phyloP scores from a whole-genome alignment of 495 filamentous ascomycete species.

The Xylaria grammica region DNA sequence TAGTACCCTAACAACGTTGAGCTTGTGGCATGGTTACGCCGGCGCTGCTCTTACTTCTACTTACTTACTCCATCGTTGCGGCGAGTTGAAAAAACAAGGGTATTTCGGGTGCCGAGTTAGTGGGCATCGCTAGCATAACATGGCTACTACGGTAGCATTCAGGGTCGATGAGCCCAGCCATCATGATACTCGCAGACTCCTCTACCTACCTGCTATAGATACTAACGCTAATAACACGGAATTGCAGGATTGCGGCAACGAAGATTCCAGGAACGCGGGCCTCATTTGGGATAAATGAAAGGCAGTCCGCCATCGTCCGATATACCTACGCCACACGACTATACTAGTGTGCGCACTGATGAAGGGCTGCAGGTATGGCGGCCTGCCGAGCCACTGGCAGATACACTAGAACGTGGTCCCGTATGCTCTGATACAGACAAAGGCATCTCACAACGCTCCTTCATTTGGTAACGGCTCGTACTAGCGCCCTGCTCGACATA shows the following conservation, averaged over 20 bases:
- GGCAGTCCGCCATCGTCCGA: neutral
- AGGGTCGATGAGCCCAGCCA: neutral
- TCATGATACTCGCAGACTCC: neutral
- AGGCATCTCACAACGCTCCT: too few relatives aligned
- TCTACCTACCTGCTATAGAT: neutral
- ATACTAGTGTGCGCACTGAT: conserved; percentile 5
- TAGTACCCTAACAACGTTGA: neutral
- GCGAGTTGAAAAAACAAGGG: neutral
- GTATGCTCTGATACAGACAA: too few relatives aligned
- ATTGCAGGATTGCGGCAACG: neutral
- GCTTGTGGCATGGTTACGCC: neutral
- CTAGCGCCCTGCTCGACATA: neutral
- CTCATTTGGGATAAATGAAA: neutral
- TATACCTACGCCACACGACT: neutral
- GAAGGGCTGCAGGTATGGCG: conserved; percentile 2
- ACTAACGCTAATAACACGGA: neutral
- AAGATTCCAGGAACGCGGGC: conserved; percentile 9
- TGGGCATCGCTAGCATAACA: too few relatives aligned
- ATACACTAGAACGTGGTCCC: too few relatives aligned
- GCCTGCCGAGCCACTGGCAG: conserved; percentile 6
- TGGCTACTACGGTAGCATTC: neutral
- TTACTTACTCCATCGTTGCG: neutral
- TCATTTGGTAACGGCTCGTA: too few relatives aligned
- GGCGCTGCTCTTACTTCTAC: neutral
- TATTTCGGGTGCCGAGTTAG: neutral